phyloP scores from a whole-genome alignment of 1,284 basidiomycete genomes.

The Puccinia hordei region DNA sequence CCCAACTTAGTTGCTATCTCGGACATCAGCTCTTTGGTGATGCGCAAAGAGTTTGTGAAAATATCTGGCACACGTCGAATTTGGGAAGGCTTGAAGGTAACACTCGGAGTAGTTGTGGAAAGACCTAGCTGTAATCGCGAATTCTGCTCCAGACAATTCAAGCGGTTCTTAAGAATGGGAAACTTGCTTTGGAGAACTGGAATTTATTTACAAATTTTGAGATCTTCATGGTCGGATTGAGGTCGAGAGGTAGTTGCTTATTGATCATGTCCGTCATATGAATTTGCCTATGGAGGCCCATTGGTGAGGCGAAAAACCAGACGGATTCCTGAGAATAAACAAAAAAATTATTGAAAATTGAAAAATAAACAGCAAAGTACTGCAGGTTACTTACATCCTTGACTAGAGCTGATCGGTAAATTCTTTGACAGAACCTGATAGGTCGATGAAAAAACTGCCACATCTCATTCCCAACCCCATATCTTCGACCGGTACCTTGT shows the following conservation, averaged over 20 bases:
- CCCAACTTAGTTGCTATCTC: conserved; percentile 4
- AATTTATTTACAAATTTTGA: conserved; percentile 35
- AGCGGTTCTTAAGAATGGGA: too few species aligned
- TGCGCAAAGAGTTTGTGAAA: conserved; percentile 16
- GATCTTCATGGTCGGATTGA: conserved; percentile 28
- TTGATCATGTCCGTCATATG: conserved; percentile 19
- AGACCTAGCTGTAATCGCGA: conserved; percentile 40
- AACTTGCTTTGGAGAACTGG: not conserved
- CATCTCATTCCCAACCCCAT: conserved; percentile 8
- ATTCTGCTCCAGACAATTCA: conserved; percentile 24
- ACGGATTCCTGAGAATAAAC: conserved; percentile 5
- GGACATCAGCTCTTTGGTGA: conserved; percentile 24
- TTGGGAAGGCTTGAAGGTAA: conserved; percentile 20
- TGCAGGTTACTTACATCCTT: conserved; percentile 21
- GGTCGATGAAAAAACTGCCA: conserved; percentile 39
- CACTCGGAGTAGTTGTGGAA: conserved; percentile 17
- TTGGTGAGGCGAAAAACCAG: conserved; percentile 42
- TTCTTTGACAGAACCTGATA: not conserved
- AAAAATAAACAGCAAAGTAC: not conserved
- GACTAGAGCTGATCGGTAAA: conserved; percentile 33
- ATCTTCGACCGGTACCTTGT: not conserved
- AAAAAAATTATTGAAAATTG: not conserved
- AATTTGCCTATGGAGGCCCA: not conserved
- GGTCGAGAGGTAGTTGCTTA: conserved; percentile 26
- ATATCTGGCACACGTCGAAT: conserved; percentile 46